Evolutionary conservation across 1,139 yeast species (phyloP), one percentile per base, ranked within the genome.

Genomic region (Casaregolazyma lundiana): DNA sequence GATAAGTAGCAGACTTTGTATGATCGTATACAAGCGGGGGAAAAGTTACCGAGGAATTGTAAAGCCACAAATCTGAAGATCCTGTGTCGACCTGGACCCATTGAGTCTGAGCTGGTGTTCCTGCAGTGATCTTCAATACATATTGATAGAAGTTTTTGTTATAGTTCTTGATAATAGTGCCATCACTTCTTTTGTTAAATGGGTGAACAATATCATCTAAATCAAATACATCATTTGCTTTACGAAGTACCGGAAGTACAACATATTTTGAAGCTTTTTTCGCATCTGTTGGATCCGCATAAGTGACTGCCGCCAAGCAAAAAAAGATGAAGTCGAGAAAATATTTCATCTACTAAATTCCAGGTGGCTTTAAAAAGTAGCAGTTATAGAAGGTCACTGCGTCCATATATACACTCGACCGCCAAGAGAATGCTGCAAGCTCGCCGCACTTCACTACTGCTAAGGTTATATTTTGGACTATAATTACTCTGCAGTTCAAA

Each of bases 41-140:
- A 8, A 56, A 56, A 11, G 57, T 61, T 16, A 56, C 54, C 2
- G 66, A 62, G 18, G 65, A 64, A 51, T 62, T 60, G 44, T 57
- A 56, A 37, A 73, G 63, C 77, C 77, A 73, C 47, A 72, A 56
- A 52, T 73, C 77, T 30, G 72, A 60, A 11, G 75, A 70, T 6
- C 77, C 77, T 2, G 78, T 74, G 53, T 73, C 78, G 18, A 73
- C 56, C 37, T 72, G 58, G 17, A 72, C 70, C 19, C 57, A 56
- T 38, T 69, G 63, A 22, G 51, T 41, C 50, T 71, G 74, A 2
- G 60, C 51, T 3, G 75, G 73, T 3, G 70, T 65, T 1, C 77
- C 77, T 6, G 70, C 61, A n/a, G 63, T 60, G 26, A 80, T 50
- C 11, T 67, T 63, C 4, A 75, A 67, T n/a, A 72, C 64, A 58